Evolutionary conservation across 352 stramenopile species (phyloP).

Genomic region (Phytophthora macrochlamydospora): DNA sequence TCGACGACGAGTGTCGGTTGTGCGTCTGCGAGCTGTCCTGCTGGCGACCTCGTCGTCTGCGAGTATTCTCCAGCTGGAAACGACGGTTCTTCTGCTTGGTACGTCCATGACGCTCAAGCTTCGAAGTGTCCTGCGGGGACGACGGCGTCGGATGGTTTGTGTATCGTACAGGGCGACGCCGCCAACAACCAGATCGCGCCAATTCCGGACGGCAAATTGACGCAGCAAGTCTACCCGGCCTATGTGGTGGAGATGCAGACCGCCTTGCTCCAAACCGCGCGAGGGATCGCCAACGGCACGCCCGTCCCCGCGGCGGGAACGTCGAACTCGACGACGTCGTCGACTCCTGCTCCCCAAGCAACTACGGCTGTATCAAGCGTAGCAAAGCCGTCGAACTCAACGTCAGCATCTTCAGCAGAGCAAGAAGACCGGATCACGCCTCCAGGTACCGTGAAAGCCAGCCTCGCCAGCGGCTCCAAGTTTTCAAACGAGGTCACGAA

Average conservation of each 20-base stretch:
- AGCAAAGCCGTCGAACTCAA: background rate
- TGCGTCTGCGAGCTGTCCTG: slow-evolving; percentile 47
- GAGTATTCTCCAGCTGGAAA: slow-evolving; percentile 63
- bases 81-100: slow-evolving; percentile 53
- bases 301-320: slow-evolving; percentile 1
- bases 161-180: slow-evolving; percentile 45
- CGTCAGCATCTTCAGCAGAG: slow-evolving; percentile 8
- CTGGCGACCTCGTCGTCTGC: slow-evolving; percentile 55
- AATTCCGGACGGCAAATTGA: slow-evolving; percentile 50
- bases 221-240: slow-evolving; percentile 57
- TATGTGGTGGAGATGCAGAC: slow-evolving; percentile 62
- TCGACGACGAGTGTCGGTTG: slow-evolving; percentile 64
- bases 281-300: slow-evolving; percentile 30
- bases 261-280: slow-evolving; percentile 40
- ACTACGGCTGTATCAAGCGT: slow-evolving; percentile 4
- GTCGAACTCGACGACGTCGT: background rate
- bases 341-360: slow-evolving; percentile 4
- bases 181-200: slow-evolving; percentile 53
- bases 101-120: slow-evolving; percentile 45
- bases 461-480: slow-evolving; percentile 32
- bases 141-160: slow-evolving; percentile 39
- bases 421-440: slow-evolving; percentile 12
- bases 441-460: slow-evolving; percentile 36
- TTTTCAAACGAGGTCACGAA: slow-evolving; percentile 29
- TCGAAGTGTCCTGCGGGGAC: slow-evolving; percentile 54